These are phyloP conservation scores for Karstenula rhodostoma DNA, from an alignment of 2,329 filamentous ascomycete species.

Conservation along the genomic window DNA sequence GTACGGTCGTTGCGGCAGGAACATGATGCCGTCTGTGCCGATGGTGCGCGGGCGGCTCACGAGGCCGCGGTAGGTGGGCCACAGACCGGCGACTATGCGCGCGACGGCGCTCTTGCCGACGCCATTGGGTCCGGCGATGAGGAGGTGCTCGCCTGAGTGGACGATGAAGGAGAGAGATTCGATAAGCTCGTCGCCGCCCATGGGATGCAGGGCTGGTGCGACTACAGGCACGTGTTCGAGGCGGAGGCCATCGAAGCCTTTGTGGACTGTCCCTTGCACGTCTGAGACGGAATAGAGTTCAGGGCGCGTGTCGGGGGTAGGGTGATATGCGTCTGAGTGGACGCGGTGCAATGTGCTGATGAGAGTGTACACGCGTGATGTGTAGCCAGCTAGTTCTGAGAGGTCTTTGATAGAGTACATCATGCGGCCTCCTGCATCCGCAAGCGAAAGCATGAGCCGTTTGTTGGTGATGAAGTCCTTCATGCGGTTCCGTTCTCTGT, in stretches of 20 bases:
- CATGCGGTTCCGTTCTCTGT: slow-evolving; percentile 85
- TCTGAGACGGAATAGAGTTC: slow-evolving; percentile 91
- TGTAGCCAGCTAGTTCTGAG: slow-evolving; percentile 93
- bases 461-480: slow-evolving; percentile 99
- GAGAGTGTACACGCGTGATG: slow-evolving; percentile 92
- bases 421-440: slow-evolving; percentile 95
- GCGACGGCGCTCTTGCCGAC: slow-evolving; percentile 91
- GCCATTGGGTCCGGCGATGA: slow-evolving; percentile 95
- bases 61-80: slow-evolving; percentile 94
- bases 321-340: slow-evolving; percentile 87
- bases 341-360: slow-evolving; percentile 94
- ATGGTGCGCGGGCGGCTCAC: slow-evolving; percentile 83
- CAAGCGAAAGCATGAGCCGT: slow-evolving; percentile 94
- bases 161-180: slow-evolving; percentile 90
- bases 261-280: slow-evolving; percentile 91
- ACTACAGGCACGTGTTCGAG: slow-evolving; percentile 94
- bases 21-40: slow-evolving; percentile 95
- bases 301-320: slow-evolving; percentile 69
- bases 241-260: slow-evolving; percentile 92
- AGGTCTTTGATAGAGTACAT: slow-evolving; percentile 99
- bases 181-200: slow-evolving; percentile 89
- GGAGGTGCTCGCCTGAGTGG: slow-evolving; percentile 86
- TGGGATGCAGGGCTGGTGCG: slow-evolving; percentile 85
- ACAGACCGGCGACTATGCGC: slow-evolving; percentile 87
- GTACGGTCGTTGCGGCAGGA: slow-evolving; percentile 92